Base-by-base conservation (phyloP, 108 stramenopile species). In the Tribonema minus region DNA sequence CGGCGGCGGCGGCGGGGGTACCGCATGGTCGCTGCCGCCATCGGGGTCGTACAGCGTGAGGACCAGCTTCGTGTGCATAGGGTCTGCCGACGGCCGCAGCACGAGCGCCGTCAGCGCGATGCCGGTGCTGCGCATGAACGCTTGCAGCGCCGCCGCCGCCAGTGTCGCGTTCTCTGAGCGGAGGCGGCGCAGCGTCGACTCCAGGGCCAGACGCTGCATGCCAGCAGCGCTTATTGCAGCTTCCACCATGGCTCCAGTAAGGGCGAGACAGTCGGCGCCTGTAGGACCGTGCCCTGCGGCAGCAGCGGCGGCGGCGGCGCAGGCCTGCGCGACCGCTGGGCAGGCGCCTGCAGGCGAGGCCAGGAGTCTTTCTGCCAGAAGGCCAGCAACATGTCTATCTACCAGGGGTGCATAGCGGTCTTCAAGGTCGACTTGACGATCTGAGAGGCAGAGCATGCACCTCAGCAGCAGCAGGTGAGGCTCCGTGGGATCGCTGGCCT, bases 111-210 rank as follows among this genome's bases (percentile, higher is more conserved):
- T 58, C 38, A 86, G 83, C 46, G 61, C 29, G 66, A 67, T 68
- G 3, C 63, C 37, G 46, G 86, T 80, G 2, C 26, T 12, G 23
- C 68, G 35, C 61, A 77, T 40, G 58, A 87, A 88, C 27, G 76
- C 68, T 35, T 86, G 84, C 36, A 89, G 29, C 34, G 81, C 71
- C 0, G 86, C 88, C 70, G 88, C 89, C 58, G 88, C 81, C 2
- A 88, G 64, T 0, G 90, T 87, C 23, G 85, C 87, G 67, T 88
- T 88, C 60, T 54, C 61, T 5, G 67, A 66, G 27, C 31, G 15
- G 36, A 90, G 85, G 6, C 86, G 85, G 61, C 85, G 81, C 76
- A 73, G 71, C 30, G 26, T 80, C 65, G 73, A 26, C 20, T 54
- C 27, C 12, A 78, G 64, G 32, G 66, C 63, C 61, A 61, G 46